phyloP scores from a whole-genome alignment of 768 basidiomycete species.

The Psilocybe cubensis region DNA sequence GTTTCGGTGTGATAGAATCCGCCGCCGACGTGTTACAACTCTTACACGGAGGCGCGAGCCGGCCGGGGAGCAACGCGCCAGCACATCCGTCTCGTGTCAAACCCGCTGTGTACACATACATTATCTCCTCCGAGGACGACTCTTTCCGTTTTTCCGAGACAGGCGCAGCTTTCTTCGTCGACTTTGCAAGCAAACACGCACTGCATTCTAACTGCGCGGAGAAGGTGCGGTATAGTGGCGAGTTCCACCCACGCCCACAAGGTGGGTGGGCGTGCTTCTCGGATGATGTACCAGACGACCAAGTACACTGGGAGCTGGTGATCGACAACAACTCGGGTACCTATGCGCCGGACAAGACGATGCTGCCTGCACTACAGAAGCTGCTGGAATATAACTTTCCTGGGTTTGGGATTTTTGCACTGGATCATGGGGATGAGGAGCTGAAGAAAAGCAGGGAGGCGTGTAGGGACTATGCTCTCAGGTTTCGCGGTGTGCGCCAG shows the following conservation, averaged over 20 bases:
- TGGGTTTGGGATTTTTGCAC: constrained; percentile 58
- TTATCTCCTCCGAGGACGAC: constrained; percentile 76
- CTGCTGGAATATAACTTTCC: constrained; percentile 78
- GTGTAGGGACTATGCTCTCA: constrained; percentile 67
- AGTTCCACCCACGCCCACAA: constrained; percentile 76
- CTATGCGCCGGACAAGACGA: constrained; percentile 69
- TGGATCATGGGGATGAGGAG: constrained; percentile 57
- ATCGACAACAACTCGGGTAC: constrained; percentile 90
- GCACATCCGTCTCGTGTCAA: constrained; percentile 58
- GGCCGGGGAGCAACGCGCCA: constrained; percentile 3
- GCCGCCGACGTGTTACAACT: constrained; percentile 52
- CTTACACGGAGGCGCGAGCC: constrained; percentile 47
- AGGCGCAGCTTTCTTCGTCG: constrained; percentile 85
- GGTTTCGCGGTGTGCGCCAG: constrained; percentile 57
- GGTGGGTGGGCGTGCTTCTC: constrained; percentile 71
- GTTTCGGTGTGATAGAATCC: constrained; percentile 59
- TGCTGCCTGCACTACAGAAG: constrained; percentile 63
- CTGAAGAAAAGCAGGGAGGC: constrained; percentile 64
- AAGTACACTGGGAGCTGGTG: constrained; percentile 78
- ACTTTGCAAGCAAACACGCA: constrained; percentile 87
- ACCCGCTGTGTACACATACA: constrained; percentile 85
- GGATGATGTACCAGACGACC: constrained; percentile 54
- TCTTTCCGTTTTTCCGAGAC: constrained; percentile 86
- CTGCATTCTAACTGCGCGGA: constrained; percentile 76
- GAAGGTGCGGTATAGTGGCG: constrained; percentile 72